Base-by-base conservation (phyloP, 1,284 basidiomycete genomes). In the Gomphus bonarii region DNA sequence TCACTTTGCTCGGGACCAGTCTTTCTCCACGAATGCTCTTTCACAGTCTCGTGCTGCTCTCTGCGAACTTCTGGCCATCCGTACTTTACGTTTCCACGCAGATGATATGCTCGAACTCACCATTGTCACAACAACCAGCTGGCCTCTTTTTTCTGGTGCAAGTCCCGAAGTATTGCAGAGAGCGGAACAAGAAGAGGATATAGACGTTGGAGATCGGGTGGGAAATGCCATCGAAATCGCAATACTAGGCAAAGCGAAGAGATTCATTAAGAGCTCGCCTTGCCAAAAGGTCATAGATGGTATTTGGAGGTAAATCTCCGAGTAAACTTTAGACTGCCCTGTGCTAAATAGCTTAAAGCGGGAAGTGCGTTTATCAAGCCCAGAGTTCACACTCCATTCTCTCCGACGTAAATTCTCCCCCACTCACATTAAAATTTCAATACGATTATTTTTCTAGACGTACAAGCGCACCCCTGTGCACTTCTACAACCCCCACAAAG, bases 211-310 rank as follows among this genome's bases (percentile, higher is more conserved):
- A 58, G 85, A 90, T 44, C 73, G 85, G 53, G 83, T 91, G 2
- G 92, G 92, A 1, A 95, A 91, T 64, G 91, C 91, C 1, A 85
- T 95, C 50, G 92, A 95, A 70, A 81, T 95, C 77, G 92, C 92
- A 1, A 93, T 95, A 60, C 75, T 95, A 31, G 81, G 87, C 60
- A 84, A 82, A 64, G 83, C 91, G 12, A 93, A 91, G 66, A 74
- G 82, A 25, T 95, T 95, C 69, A 92, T 94, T 66, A 89, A 92
- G 65, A 86, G 84, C 62, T 81, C 87, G 0, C 81, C 89, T 0
- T 92, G 87, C 64, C 92, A 95, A 66, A 91, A 84, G 65, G 88
- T 95, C 56, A 94, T 95, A 61, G 81, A 84, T 66, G 79, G 77
- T 0, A 89, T 89, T 35, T 88, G 85, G 85, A 77, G 78, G 85